Evolutionary conservation across 2,329 filamentous ascomycete species (phyloP).

Genomic region (Colletotrichum sp.): DNA sequence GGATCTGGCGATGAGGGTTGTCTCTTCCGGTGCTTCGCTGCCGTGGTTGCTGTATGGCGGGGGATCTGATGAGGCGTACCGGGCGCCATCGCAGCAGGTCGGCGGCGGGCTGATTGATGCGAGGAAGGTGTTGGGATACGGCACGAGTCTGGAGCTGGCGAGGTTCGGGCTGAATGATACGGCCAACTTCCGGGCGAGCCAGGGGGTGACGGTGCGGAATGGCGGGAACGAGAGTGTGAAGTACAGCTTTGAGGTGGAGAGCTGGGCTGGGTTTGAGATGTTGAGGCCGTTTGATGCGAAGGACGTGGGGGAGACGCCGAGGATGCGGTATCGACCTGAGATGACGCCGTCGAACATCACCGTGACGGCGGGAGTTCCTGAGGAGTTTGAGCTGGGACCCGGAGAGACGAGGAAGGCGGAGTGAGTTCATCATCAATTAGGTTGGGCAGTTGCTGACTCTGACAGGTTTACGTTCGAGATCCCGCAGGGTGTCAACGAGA

Average conservation of each 20-base stretch:
- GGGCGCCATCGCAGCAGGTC: slow-evolving; percentile 41
- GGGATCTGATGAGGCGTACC: slow-evolving; percentile 3
- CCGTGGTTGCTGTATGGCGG: slow-evolving; percentile 24
- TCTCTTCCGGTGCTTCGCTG: slow-evolving; percentile 27
- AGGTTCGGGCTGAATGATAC: slow-evolving; percentile 48
- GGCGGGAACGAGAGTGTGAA: not conserved
- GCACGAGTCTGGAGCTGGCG: slow-evolving; percentile 34
- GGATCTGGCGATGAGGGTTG: slow-evolving; percentile 36
- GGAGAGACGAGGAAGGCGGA: slow-evolving; percentile 3
- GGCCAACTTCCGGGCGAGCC: slow-evolving; percentile 32
- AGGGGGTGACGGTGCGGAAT: slow-evolving; percentile 1
- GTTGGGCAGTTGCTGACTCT: not conserved
- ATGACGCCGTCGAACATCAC: slow-evolving; percentile 22
- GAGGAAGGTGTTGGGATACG: slow-evolving; percentile 37
- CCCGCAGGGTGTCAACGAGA: slow-evolving; percentile 30
- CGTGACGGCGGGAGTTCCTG: slow-evolving; percentile 17
- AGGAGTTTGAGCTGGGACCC: slow-evolving; percentile 7
- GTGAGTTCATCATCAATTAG: not conserved
- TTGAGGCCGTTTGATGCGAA: slow-evolving; percentile 21
- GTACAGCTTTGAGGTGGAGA: slow-evolving; percentile 15
- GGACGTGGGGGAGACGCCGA: slow-evolving; percentile 4
- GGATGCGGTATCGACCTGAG: slow-evolving; percentile 22
- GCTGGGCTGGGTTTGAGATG: slow-evolving; percentile 23
- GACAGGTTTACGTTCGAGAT: slow-evolving; percentile 25
- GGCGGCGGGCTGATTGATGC: slow-evolving; percentile 46